Evolutionary conservation across 768 basidiomycete species (phyloP).

Genomic region (Lactarius sp.): DNA sequence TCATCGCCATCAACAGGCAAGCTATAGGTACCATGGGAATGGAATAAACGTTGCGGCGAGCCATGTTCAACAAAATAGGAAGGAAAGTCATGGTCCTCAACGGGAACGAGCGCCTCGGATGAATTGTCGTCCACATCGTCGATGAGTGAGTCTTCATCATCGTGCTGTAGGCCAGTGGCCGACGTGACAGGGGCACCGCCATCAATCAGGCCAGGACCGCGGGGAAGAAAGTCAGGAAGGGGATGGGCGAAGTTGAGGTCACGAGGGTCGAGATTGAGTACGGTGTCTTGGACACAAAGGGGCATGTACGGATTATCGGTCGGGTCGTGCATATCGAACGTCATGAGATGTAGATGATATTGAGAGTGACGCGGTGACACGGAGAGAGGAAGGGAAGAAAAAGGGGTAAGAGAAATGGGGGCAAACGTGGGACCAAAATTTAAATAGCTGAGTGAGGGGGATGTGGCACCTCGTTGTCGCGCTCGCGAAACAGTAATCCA

Average conservation of each 20-base stretch:
- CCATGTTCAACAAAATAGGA: slow-evolving; percentile 52
- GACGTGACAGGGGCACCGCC: background rate
- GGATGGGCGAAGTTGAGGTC: background rate
- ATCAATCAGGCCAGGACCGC: background rate
- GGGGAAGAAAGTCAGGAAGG: background rate
- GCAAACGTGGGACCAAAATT: slow-evolving; percentile 18
- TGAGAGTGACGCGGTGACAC: background rate
- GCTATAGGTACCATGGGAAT: slow-evolving; percentile 61
- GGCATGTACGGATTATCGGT: slow-evolving; percentile 22
- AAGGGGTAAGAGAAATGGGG: background rate
- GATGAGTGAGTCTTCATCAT: background rate
- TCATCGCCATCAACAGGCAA: slow-evolving; percentile 70
- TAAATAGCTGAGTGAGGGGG: background rate
- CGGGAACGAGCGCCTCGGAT: slow-evolving; percentile 40
- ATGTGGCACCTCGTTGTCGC: slow-evolving; percentile 19
- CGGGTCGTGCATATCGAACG: slow-evolving; percentile 7
- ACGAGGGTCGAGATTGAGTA: background rate
- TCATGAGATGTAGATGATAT: slow-evolving; percentile 2
- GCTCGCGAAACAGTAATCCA: slow-evolving; percentile 18
- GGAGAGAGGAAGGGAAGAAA: background rate
- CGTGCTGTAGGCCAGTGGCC: background rate
- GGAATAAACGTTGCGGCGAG: slow-evolving; percentile 52
- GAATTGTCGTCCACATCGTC: slow-evolving; percentile 40
- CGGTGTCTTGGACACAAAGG: background rate
- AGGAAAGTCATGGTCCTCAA: slow-evolving; percentile 52